Evolutionary conservation across 768 basidiomycete species (phyloP).

Genomic region (Pleurotus citrinopileatus): DNA sequence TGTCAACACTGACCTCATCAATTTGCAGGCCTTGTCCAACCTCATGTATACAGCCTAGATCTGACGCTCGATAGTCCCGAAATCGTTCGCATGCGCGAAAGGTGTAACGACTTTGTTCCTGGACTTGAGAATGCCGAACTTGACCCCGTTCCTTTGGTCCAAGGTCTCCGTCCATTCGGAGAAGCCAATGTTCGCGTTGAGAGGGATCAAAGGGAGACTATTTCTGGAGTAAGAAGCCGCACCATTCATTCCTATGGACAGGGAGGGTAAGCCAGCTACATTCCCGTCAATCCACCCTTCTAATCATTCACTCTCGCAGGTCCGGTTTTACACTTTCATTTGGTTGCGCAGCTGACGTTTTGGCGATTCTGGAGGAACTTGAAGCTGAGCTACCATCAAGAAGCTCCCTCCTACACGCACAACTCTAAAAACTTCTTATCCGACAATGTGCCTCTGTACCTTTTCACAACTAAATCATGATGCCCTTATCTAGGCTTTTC

Average conservation of each 20-base stretch:
- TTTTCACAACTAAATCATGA: no score
- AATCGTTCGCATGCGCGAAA: constrained; percentile 26
- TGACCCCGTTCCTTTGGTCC: constrained; percentile 23
- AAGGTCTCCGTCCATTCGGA: constrained; percentile 26
- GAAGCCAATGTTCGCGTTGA: constrained; percentile 25
- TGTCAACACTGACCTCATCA: neutral
- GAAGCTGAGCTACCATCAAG: constrained; percentile 11
- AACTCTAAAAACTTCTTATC: neutral
- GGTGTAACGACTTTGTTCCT: constrained; percentile 25
- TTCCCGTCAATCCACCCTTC: neutral
- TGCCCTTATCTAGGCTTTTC: no score
- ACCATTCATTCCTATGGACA: constrained; percentile 26
- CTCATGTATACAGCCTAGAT: constrained; percentile 21
- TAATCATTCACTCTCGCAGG: neutral
- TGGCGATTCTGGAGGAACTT: constrained; percentile 13
- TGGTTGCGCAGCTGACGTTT: constrained; percentile 21
- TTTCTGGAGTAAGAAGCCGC: constrained; percentile 13
- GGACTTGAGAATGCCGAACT: constrained; percentile 23
- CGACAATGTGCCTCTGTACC: neutral
- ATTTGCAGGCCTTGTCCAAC: constrained; percentile 23
- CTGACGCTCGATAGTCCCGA: constrained; percentile 23
- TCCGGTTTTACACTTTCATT: constrained; percentile 23
- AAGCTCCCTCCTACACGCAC: neutral
- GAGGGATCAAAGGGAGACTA: constrained; percentile 17
- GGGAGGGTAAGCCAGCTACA: constrained; percentile 15